Base-by-base conservation (phyloP, 177 flowering plant genomes). In the Vitis hybrid region DNA sequence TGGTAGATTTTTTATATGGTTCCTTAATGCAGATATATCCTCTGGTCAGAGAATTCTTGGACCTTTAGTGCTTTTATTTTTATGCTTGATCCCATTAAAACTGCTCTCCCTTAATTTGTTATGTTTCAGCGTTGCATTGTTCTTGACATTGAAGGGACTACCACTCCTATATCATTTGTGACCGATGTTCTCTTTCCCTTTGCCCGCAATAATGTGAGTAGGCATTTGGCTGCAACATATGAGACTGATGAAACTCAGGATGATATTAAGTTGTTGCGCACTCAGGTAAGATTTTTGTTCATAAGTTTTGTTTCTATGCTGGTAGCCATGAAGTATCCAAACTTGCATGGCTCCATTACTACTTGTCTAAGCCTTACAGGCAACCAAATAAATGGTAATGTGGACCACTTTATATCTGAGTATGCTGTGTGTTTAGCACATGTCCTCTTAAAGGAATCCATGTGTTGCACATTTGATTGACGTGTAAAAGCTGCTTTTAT, bases 131-230 rank as follows among this genome's bases (percentile, higher is more conserved):
- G 86, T n/a, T 92, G 90, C 83, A 86, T 96, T 79, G 86, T 96
- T 72, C 97, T 96, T 68, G 99, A 96, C 81, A 96, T 96, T 77
- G 99, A 93, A 78, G 99, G 99, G 66, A 96, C 98, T 6, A 89
- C 98, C 3, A 92, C 98, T 51, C 99, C 98, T 2, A 96, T 92
- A 76, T 85, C 97, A 70, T 96, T 96, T 79, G 98, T 94, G 56
- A 80, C 87, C 21, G 98, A 94, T 68, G 93, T 94, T 77, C 96
- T 96, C 70, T 94, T 96, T 73, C 99, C 99, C 4, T 96, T 89
- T 82, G 99, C 97, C 56, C 91, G 90, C 66, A 85, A 91, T 21
- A 94, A 86, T 78, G 98, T 92, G 65, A 85, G 90, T 60, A 94
- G 81, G 76, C 97, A 96, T 81, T 84, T 96, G 72, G 78, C 70